A percentile compares a stretch with the other conserved stretches of the same genome.
Evolutionary conservation across 2,329 filamentous ascomycete species (phyloP).

Genomic region (Fusarium siculi): DNA sequence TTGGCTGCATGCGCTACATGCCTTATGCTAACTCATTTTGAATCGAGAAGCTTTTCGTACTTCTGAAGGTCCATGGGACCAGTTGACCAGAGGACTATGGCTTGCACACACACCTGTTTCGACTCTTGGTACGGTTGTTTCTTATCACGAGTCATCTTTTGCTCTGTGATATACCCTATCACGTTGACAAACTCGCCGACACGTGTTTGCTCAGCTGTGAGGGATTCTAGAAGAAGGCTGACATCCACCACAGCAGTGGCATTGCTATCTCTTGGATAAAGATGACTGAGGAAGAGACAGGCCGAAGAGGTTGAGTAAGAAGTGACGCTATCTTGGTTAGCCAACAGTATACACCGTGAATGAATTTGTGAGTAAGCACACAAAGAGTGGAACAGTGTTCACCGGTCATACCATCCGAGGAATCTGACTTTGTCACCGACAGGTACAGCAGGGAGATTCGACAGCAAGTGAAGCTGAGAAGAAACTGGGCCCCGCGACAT

Average conservation of each 20-base stretch:
- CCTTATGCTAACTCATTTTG: background rate
- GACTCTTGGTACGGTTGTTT: slow-evolving; percentile 18
- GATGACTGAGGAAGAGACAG: slow-evolving; percentile 74
- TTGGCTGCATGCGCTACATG: background rate
- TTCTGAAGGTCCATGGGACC: slow-evolving; percentile 75
- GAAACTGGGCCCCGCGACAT: slow-evolving; percentile 72
- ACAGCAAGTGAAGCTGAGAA: slow-evolving; percentile 73
- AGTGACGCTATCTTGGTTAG: slow-evolving; percentile 56
- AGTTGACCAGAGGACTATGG: slow-evolving; percentile 80
- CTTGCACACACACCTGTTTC: slow-evolving; percentile 68
- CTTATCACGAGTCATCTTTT: slow-evolving; percentile 15
- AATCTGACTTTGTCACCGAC: slow-evolving; percentile 86
- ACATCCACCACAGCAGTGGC: slow-evolving; percentile 74
- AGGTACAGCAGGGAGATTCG: slow-evolving; percentile 63
- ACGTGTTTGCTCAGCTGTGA: slow-evolving; percentile 71
- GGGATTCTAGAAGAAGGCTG: slow-evolving; percentile 72
- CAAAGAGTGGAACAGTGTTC: background rate
- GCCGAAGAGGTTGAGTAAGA: slow-evolving; percentile 65
- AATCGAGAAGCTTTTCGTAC: slow-evolving; percentile 71
- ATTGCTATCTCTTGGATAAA: slow-evolving; percentile 62
- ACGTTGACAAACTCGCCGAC: slow-evolving; percentile 91
- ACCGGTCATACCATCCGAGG: slow-evolving; percentile 80
- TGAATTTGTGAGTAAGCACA: slow-evolving; percentile 17
- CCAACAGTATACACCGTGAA: slow-evolving; percentile 39
- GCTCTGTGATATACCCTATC: slow-evolving; percentile 77